phyloP scores from a whole-genome alignment of 2,329 filamentous ascomycete genomes.

The Alternaria triticimaculans region DNA sequence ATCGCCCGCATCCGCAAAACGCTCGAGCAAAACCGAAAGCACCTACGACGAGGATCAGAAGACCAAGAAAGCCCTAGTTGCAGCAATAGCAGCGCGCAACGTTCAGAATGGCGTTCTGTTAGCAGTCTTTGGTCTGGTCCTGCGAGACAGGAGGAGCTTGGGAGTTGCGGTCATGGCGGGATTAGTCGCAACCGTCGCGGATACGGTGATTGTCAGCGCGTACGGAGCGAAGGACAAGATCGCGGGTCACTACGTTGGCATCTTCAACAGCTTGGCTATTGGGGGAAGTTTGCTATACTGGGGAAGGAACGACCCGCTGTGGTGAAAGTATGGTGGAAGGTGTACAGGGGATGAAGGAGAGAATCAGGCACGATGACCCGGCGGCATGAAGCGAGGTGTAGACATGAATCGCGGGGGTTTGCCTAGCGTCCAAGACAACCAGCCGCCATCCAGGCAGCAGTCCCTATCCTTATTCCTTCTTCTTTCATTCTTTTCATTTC shows the following conservation, averaged over 20 bases:
- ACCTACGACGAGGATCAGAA: conserved; percentile 18
- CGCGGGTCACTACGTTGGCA: conserved; percentile 28
- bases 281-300: conserved; percentile 33
- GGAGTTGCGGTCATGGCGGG: conserved; percentile 30
- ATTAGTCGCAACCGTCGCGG: conserved; percentile 28
- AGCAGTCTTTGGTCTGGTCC: conserved; percentile 25
- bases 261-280: conserved; percentile 31
- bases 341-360: not conserved
- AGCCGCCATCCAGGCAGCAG: not conserved
- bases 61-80: conserved; percentile 30
- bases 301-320: conserved; percentile 26
- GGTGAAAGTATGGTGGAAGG: conserved; percentile 5
- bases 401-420: not conserved
- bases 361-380: not conserved
- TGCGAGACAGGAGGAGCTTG: conserved; percentile 29
- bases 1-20: conserved; percentile 6
- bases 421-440: not conserved
- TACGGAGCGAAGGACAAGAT: conserved; percentile 32
- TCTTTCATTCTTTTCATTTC: not conserved
- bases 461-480: not conserved
- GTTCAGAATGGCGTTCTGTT: conserved; percentile 29
- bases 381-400: not conserved
- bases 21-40: not conserved
- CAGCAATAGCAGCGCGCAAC: conserved; percentile 33
- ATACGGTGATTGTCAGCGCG: conserved; percentile 27